Conservation (phyloP, 192 early-diverging fungal species). For the Coemansia sp. region DNA sequence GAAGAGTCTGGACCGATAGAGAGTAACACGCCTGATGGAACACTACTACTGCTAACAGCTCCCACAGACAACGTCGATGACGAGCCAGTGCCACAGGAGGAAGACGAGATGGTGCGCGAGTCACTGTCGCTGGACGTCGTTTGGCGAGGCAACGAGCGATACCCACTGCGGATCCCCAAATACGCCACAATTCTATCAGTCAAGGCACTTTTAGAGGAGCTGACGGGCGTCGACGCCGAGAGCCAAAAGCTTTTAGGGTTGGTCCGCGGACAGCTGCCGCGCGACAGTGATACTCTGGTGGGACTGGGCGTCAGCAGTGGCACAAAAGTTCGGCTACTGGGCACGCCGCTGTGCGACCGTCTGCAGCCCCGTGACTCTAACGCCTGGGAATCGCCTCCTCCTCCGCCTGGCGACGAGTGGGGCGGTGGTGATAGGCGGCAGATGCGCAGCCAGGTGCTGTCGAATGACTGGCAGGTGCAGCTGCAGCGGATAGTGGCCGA, state of each 20-base stretch:
- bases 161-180: conserved; percentile 36
- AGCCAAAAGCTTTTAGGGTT: conserved; percentile 76
- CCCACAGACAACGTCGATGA: neutral
- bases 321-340: conserved; percentile 39
- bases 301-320: conserved; percentile 26
- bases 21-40: neutral
- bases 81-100: neutral
- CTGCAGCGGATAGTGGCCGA: conserved; percentile 11
- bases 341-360: conserved; percentile 33
- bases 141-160: conserved; percentile 38
- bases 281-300: conserved; percentile 35
- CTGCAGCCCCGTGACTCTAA: conserved; percentile 12
- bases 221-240: conserved; percentile 65
- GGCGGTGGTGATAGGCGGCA: neutral
- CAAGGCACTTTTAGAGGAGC: conserved; percentile 57
- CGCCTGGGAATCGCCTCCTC: neutral
- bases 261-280: conserved; percentile 67
- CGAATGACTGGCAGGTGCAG: conserved; percentile 11
- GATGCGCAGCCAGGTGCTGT: conserved; percentile 23
- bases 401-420: neutral
- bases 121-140: conserved; percentile 35
- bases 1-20: neutral
- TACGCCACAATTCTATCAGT: conserved; percentile 49
- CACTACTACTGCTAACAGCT: neutral
- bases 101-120: conserved; percentile 46